These are phyloP conservation scores for Mitragyna speciosa DNA, from an alignment of 257 asterid genomes.

Conservation along the genomic window DNA sequence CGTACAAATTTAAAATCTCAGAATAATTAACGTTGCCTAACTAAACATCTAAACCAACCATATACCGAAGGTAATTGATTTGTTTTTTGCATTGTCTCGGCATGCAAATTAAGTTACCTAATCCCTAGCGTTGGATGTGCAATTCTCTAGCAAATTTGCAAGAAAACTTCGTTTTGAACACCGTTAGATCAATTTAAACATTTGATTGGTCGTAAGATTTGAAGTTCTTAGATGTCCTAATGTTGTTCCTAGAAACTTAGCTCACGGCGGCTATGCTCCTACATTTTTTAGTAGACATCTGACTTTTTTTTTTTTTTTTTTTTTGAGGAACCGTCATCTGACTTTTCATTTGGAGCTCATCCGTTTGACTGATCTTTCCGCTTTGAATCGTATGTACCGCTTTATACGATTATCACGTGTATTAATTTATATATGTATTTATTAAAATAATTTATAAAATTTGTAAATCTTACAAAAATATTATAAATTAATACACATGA, in stretches of 20 bases:
- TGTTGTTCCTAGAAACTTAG: background rate
- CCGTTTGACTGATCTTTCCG: background rate
- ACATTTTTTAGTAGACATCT: background rate
- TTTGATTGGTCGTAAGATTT: background rate
- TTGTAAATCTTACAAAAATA: too few species aligned
- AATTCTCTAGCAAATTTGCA: background rate
- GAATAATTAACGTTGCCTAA: too few species aligned
- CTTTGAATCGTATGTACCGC: too few species aligned
- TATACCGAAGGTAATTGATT: background rate
- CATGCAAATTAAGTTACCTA: background rate
- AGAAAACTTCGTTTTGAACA: background rate
- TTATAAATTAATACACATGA: too few species aligned
- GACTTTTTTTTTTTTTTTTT: too few species aligned
- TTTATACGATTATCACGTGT: too few species aligned
- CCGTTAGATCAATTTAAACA: background rate
- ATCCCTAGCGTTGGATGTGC: background rate
- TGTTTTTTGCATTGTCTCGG: background rate
- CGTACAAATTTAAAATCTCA: too few species aligned
- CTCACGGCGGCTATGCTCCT: background rate
- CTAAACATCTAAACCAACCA: too few species aligned
- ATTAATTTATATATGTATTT: too few species aligned
- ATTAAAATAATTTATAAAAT: too few species aligned
- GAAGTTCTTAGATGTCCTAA: background rate
- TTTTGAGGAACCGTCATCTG: too few species aligned
- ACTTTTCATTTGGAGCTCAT: slow-evolving; percentile 6